Percentiles rank a stretch among this genome's conserved stretches.
Conservation (phyloP, 1,139 yeast genomes). For the Saccharomyces hybrid region DNA sequence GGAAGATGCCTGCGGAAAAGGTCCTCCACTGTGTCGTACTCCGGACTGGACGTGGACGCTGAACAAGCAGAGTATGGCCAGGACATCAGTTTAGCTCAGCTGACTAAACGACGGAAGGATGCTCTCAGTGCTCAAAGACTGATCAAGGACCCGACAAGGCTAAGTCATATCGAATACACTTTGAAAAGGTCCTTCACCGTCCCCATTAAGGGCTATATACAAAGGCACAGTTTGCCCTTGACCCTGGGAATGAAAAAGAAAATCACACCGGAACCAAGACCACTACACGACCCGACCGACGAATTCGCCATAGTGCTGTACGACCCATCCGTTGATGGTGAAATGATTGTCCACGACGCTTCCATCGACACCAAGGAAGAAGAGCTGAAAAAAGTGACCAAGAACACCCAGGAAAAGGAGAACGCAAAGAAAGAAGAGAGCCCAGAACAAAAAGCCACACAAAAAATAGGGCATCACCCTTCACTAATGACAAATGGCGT, state of each 20-base stretch:
- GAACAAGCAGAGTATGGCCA: constrained; percentile 27
- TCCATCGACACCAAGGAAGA: constrained; percentile 18
- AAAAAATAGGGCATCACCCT: constrained; percentile 14
- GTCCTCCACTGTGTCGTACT: constrained; percentile 23
- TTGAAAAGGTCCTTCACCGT: constrained; percentile 41
- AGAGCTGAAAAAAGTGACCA: constrained; percentile 9
- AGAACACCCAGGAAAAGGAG: constrained; percentile 16
- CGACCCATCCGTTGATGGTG: constrained; percentile 76
- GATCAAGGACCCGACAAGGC: constrained; percentile 27
- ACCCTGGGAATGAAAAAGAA: constrained; percentile 78
- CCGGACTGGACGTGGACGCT: constrained; percentile 35
- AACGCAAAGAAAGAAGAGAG: constrained; percentile 16
- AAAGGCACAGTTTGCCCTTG: constrained; percentile 45
- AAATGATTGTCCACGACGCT: constrained; percentile 27
- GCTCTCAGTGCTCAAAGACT: constrained; percentile 46
- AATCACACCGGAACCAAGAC: constrained; percentile 69
- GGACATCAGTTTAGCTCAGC: constrained; percentile 5
- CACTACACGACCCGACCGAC: constrained; percentile 86
- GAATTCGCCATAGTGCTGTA: constrained; percentile 91
- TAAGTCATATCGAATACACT: constrained; percentile 35
- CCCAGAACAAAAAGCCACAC: constrained; percentile 6
- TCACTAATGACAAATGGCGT: constrained; percentile 28
- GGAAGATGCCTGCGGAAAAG: constrained; percentile 35
- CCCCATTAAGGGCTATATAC: constrained; percentile 40
- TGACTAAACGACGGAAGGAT: constrained; percentile 31